Evolutionary conservation across 805 yeast species (phyloP).

Genomic region (Priceomyces fermenticarens): DNA sequence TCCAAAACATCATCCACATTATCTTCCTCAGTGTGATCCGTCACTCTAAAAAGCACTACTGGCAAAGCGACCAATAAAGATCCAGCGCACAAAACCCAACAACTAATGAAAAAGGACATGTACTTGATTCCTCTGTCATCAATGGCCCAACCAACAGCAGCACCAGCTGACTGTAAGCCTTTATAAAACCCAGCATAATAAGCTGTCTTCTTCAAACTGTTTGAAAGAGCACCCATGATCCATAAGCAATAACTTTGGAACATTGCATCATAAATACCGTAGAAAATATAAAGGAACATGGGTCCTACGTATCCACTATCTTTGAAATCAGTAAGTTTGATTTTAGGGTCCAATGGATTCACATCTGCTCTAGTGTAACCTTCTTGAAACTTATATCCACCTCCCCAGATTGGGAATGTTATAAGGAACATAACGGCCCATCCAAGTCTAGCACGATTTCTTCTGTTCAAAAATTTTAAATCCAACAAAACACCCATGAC

Average conservation of each 20-base stretch:
- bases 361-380: conserved; percentile 38
- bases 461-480: conserved; percentile 36
- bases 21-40: conserved; percentile 40
- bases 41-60: conserved; percentile 39
- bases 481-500: conserved; percentile 50
- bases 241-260: conserved; percentile 59
- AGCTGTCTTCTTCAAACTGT: conserved; percentile 53
- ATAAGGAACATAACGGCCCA: conserved; percentile 36
- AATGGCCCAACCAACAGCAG: conserved; percentile 58
- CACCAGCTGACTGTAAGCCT: conserved; percentile 63
- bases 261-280: conserved; percentile 58
- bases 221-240: conserved; percentile 57
- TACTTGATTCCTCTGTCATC: conserved; percentile 42
- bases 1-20: conserved; percentile 33
- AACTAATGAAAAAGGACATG: conserved; percentile 42
- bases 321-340: conserved; percentile 35
- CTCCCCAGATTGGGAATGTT: conserved; percentile 56
- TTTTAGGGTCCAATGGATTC: conserved; percentile 6
- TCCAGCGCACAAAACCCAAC: conserved; percentile 52
- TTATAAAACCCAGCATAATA: conserved; percentile 62
- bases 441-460: conserved; percentile 46
- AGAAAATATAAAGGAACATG: conserved; percentile 59
- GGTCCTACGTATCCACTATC: conserved; percentile 53
- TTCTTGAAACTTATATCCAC: conserved; percentile 50
- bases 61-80: conserved; percentile 50